Evolutionary conservation across 2,329 filamentous ascomycete species (phyloP).

Genomic region (Laburnicola sp.): DNA sequence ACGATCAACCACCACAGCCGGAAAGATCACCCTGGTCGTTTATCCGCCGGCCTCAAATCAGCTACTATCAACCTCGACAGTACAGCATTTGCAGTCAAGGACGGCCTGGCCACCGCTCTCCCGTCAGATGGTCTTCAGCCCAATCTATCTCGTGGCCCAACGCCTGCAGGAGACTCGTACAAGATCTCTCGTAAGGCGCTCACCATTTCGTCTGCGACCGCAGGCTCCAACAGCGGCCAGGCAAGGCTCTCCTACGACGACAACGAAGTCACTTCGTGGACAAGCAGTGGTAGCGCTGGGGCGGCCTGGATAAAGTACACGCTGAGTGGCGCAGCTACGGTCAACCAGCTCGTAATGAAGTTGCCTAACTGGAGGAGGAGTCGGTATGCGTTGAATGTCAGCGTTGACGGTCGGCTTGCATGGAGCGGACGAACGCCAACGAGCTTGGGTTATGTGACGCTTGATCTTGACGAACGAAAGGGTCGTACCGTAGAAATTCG

Average conservation of each 20-base stretch:
- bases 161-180: background rate
- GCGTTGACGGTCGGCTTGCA: background rate
- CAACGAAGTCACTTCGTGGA: background rate
- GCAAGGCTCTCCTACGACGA: background rate
- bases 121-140: background rate
- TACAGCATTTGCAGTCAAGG: background rate
- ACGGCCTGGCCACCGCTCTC: background rate
- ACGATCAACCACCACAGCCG: background rate
- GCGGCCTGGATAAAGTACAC: background rate
- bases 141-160: background rate
- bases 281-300: background rate
- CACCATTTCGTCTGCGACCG: background rate
- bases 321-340: background rate
- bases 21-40: background rate
- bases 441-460: background rate
- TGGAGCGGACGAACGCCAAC: background rate
- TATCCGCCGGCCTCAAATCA: background rate
- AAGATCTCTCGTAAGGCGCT: background rate
- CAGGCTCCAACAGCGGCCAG: background rate
- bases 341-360: background rate
- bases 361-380: background rate
- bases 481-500: background rate
- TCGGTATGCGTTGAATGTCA: background rate
- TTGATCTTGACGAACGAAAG: background rate
- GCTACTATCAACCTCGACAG: background rate